Percentiles rank a stretch among this genome's conserved stretches.
phyloP scores from a whole-genome alignment of 1,284 basidiomycete species.

The Lentinula novae-zelandiae region DNA sequence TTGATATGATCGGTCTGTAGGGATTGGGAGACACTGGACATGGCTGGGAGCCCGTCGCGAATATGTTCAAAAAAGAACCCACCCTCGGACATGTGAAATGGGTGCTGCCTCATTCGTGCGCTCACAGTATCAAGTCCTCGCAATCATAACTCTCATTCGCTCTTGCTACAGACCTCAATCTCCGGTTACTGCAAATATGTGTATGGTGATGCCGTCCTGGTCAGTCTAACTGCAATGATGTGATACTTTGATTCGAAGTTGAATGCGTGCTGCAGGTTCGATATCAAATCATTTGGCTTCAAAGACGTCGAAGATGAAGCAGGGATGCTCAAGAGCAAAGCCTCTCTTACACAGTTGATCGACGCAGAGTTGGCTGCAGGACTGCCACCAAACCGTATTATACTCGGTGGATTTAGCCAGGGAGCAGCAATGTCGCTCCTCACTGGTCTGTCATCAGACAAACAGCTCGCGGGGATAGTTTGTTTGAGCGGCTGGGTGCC shows the following conservation, averaged over 20 bases:
- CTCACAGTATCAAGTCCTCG: conserved; percentile 4
- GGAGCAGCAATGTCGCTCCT: conserved; percentile 79
- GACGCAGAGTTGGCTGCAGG: conserved; percentile 72
- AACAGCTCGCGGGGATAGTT: conserved; percentile 71
- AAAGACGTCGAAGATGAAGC: conserved; percentile 65
- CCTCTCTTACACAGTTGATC: conserved; percentile 67
- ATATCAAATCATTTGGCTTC: conserved; percentile 68
- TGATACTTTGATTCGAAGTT: neutral
- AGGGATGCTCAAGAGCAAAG: conserved; percentile 66
- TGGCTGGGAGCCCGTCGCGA: conserved; percentile 78
- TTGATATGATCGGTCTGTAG: conserved; percentile 30
- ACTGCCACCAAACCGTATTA: conserved; percentile 60
- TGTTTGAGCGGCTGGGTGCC: conserved; percentile 79
- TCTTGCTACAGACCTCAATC: conserved; percentile 43
- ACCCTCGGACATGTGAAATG: conserved; percentile 76
- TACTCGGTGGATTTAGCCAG: conserved; percentile 88
- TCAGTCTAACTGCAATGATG: conserved; percentile 27
- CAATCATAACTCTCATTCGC: neutral
- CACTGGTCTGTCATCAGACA: conserved; percentile 63
- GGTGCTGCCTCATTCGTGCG: conserved; percentile 76
- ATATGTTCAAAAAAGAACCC: conserved; percentile 47
- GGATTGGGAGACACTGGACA: conserved; percentile 73
- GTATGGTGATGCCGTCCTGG: conserved; percentile 72
- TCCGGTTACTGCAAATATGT: conserved; percentile 66
- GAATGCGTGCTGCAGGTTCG: conserved; percentile 53